Evolutionary conservation across 768 basidiomycete genomes (phyloP).

Genomic region (Brasilioporus rufonigricans): DNA sequence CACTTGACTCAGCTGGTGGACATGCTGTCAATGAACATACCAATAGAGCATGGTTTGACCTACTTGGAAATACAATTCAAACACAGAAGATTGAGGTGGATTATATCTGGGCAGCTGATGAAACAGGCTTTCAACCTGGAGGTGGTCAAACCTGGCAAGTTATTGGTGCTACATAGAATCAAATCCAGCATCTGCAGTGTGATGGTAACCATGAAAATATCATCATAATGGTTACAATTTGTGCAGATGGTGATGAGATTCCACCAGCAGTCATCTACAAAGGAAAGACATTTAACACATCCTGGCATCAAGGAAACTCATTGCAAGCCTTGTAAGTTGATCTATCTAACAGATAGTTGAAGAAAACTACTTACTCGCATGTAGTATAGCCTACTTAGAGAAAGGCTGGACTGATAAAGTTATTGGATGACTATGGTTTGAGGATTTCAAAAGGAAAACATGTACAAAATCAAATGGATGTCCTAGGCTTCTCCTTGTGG

Average conservation of each 20-base stretch:
- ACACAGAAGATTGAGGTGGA: no score
- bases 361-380: no score
- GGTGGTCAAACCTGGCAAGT: no score
- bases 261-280: conserved; percentile 36
- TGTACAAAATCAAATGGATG: conserved; percentile 35
- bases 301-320: conserved; percentile 25
- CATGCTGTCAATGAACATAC: no score
- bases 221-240: conserved; percentile 38
- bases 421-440: conserved; percentile 27
- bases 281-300: conserved; percentile 21
- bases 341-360: no score
- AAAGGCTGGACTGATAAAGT: conserved; percentile 31
- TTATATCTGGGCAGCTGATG: no score
- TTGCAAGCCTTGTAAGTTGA: conserved; percentile 18
- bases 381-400: conserved; percentile 5
- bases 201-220: conserved; percentile 23
- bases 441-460: conserved; percentile 34
- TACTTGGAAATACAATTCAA: no score
- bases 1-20: no score
- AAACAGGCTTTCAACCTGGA: no score
- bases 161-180: no score
- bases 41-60: no score
- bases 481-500: no score
- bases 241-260: conserved; percentile 37
- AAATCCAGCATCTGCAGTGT: conserved; percentile 19